Evolutionary conservation across 139 green algal genomes (phyloP), one percentile per base, ranked within the genome.

Genomic region (Auxenochlorella pyrenoidosa): DNA sequence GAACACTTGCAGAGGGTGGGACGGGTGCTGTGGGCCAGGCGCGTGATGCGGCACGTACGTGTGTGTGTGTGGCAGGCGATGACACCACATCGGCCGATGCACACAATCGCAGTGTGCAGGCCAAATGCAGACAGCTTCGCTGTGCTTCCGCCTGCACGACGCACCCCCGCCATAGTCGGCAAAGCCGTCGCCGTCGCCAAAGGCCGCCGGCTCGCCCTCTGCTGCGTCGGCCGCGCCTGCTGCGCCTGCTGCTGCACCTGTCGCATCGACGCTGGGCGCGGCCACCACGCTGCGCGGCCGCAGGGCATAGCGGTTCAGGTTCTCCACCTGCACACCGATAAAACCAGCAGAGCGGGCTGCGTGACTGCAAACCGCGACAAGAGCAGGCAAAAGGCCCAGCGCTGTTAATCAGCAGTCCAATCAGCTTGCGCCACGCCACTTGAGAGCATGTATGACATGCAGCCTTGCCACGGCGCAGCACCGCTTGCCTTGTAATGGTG

Each of bases 401-500:
- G 22, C 16, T 13, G 54, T 63, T 13, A 24, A 63, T 4, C 15
- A 63, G 54, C 54, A 63, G 54, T 13, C 54, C 15, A 22, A 24
- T 22, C 54, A 4, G 18, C 54, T 28, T 24, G 16, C 54, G 18
- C 54, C 18, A n/a, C n/a, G 54, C 54, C 54, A 63, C 10, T 54
- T 10, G 10, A 54, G 47, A 54, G 47, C 47, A 6, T 10, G 6
- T 54, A 6, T 18, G 47, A 6, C 6, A 54, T 18, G 47, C 47
- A 54, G 47, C 47, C 47, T 18, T 54, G 10, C n/a, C n/a, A n/a
- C n/a, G 10, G 10, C 47, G 47, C 47, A 54, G 47, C 47, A 54
- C 47, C 8, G 47, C 47, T 54, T 10, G 10, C 47, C 84, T 96
- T 71, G 83, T 95, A 98, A 84, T 96, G 94, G 24, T 92, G 75